Evolutionary conservation across 176 grass and related monocot genomes (phyloP).

Genomic region (Secale cereale): DNA sequence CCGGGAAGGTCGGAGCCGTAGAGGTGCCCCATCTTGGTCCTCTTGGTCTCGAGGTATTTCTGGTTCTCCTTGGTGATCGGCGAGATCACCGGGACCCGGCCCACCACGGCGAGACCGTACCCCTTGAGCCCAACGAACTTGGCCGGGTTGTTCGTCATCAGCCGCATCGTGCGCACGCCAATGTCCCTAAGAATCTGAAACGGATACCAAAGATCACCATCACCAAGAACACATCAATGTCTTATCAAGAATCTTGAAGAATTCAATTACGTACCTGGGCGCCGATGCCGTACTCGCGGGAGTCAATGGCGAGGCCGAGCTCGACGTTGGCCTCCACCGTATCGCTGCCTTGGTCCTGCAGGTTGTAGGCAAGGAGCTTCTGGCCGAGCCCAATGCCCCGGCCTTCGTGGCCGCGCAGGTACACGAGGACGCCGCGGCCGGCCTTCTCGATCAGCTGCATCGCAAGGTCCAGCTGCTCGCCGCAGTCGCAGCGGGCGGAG

Average conservation of each 20-base stretch:
- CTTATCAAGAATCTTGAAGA: background rate
- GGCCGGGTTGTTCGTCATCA: slow-evolving; percentile 96
- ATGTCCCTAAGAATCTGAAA: slow-evolving; percentile 76
- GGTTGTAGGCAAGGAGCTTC: slow-evolving; percentile 86
- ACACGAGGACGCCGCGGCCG: slow-evolving; percentile 81
- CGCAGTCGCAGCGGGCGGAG: slow-evolving; percentile 81
- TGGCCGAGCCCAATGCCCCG: slow-evolving; percentile 87
- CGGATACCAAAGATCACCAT: background rate
- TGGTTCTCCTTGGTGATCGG: slow-evolving; percentile 91
- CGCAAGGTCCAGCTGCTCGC: slow-evolving; percentile 80
- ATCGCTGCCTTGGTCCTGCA: slow-evolving; percentile 84
- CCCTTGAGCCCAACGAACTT: slow-evolving; percentile 94
- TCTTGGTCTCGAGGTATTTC: slow-evolving; percentile 91
- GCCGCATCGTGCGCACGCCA: slow-evolving; percentile 80
- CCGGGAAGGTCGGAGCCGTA: slow-evolving; percentile 91
- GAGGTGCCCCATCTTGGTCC: slow-evolving; percentile 89
- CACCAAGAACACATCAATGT: background rate
- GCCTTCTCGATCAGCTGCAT: slow-evolving; percentile 80
- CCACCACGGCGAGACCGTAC: slow-evolving; percentile 86
- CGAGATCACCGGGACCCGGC: slow-evolving; percentile 77
- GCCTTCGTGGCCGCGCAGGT: slow-evolving; percentile 91
- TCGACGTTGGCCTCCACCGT: slow-evolving; percentile 94
- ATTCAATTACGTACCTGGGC: slow-evolving; percentile 54
- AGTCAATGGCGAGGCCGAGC: slow-evolving; percentile 80
- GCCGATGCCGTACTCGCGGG: slow-evolving; percentile 92